A percentile compares a stretch with the other conserved stretches of the same genome.
Conservation (phyloP, 2,329 filamentous ascomycete genomes). For the Epichloe scottii region DNA sequence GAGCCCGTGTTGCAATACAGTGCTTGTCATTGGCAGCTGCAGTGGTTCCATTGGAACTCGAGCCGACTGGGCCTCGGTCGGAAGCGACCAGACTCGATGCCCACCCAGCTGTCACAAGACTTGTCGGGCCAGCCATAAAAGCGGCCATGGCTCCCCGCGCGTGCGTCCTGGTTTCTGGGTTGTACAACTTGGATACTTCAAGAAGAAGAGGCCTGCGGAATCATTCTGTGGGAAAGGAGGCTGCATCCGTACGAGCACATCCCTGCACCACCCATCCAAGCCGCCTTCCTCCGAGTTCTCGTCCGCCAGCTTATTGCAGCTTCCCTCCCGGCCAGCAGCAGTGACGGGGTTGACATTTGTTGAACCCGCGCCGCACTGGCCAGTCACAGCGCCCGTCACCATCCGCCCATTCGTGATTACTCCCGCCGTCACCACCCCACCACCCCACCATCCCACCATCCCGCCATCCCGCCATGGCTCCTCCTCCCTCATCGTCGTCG, state of each 20-base stretch:
- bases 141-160: not conserved
- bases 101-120: no score
- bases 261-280: not conserved
- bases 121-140: conserved; percentile 1
- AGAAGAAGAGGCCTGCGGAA: no score
- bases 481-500: conserved; percentile 13
- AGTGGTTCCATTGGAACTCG: not conserved
- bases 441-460: conserved; percentile 6
- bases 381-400: not conserved
- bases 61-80: conserved; percentile 9
- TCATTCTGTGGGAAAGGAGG: not conserved
- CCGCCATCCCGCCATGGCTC: conserved; percentile 8
- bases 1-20: no score
- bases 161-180: not conserved
- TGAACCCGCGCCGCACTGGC: not conserved
- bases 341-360: not conserved
- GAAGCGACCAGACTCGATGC: not conserved
- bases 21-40: not conserved
- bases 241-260: not conserved
- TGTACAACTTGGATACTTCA: no score
- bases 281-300: not conserved
- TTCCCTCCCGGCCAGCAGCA: not conserved
- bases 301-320: not conserved
- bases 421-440: not conserved
- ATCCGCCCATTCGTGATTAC: conserved; percentile 1